Evolutionary conservation across 2,329 filamentous ascomycete species (phyloP).

Genomic region (Stagonosporopsis tanaceti): DNA sequence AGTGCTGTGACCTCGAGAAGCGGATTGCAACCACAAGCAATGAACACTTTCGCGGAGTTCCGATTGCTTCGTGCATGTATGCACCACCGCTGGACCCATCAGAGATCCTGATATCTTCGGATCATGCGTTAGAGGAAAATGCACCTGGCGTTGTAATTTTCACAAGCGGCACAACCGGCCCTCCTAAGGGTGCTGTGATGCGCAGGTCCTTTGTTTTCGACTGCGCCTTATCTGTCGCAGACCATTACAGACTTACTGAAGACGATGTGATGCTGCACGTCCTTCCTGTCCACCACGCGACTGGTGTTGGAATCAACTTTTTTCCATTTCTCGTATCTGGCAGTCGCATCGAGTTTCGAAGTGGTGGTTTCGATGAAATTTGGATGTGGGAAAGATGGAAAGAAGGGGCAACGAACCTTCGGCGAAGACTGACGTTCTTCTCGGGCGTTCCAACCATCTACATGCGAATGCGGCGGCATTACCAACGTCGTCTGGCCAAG

Average conservation of each 20-base stretch:
- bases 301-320: slow-evolving; percentile 48
- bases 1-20: slow-evolving; percentile 38
- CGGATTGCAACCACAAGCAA: slow-evolving; percentile 38
- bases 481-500: slow-evolving; percentile 46
- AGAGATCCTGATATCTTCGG: slow-evolving; percentile 53
- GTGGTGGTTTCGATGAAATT: slow-evolving; percentile 46
- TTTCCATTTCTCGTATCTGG: slow-evolving; percentile 47
- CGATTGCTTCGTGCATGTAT: slow-evolving; percentile 47
- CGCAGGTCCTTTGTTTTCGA: slow-evolving; percentile 52
- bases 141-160: slow-evolving; percentile 55
- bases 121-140: slow-evolving; percentile 52
- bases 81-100: slow-evolving; percentile 37
- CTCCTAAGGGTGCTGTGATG: slow-evolving; percentile 57
- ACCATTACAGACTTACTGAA: slow-evolving; percentile 43
- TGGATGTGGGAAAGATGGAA: slow-evolving; percentile 49
- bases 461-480: slow-evolving; percentile 47
- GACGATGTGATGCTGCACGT: slow-evolving; percentile 47
- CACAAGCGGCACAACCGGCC: slow-evolving; percentile 57
- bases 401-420: slow-evolving; percentile 34
- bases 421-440: slow-evolving; percentile 43
- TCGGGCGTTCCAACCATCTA: slow-evolving; percentile 50
- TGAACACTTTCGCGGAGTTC: slow-evolving; percentile 47
- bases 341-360: slow-evolving; percentile 46
- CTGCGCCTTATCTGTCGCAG: slow-evolving; percentile 42
- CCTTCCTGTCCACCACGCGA: slow-evolving; percentile 48